Conservation (phyloP, 768 basidiomycete genomes). For the Tricholoma bakamatsutake region DNA sequence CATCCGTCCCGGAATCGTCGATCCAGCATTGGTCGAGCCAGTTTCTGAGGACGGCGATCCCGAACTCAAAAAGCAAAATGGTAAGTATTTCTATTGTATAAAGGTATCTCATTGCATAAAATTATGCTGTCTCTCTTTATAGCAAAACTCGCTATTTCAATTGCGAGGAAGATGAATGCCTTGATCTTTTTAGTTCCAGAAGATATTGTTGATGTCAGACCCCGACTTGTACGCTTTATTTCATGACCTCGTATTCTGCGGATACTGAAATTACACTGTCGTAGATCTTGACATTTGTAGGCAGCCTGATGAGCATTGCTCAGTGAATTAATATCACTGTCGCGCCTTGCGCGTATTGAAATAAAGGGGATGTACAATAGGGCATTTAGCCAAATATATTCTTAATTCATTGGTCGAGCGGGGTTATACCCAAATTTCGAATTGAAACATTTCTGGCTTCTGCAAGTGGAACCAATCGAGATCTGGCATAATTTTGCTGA, state of each 20-base stretch:
- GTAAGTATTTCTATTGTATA: slow-evolving; percentile 38
- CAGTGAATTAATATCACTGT: slow-evolving; percentile 18
- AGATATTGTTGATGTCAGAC: slow-evolving; percentile 92
- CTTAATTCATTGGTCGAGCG: too few species aligned
- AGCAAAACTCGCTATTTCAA: slow-evolving; percentile 98
- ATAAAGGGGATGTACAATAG: too few species aligned
- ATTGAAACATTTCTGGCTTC: too few species aligned
- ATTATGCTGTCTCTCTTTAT: slow-evolving; percentile 7
- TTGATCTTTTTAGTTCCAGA: slow-evolving; percentile 96
- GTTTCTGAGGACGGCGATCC: slow-evolving; percentile 61
- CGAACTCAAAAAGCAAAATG: slow-evolving; percentile 90
- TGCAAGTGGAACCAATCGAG: too few species aligned
- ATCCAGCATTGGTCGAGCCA: slow-evolving; percentile 69
- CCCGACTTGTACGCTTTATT: slow-evolving; percentile 64
- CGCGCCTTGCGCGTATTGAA: too few species aligned
- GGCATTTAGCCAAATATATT: too few species aligned
- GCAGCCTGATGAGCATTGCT: slow-evolving; percentile 79
- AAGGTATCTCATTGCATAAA: background rate
- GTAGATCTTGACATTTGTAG: slow-evolving; percentile 93
- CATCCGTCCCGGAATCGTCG: slow-evolving; percentile 91
- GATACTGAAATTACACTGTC: background rate
- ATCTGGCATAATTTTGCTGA: too few species aligned
- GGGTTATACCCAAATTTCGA: too few species aligned
- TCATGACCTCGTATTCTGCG: background rate
- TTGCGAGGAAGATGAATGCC: slow-evolving; percentile 96